phyloP scores from a whole-genome alignment of 208 protist genomes.

The Acanthamoeba sp. region DNA sequence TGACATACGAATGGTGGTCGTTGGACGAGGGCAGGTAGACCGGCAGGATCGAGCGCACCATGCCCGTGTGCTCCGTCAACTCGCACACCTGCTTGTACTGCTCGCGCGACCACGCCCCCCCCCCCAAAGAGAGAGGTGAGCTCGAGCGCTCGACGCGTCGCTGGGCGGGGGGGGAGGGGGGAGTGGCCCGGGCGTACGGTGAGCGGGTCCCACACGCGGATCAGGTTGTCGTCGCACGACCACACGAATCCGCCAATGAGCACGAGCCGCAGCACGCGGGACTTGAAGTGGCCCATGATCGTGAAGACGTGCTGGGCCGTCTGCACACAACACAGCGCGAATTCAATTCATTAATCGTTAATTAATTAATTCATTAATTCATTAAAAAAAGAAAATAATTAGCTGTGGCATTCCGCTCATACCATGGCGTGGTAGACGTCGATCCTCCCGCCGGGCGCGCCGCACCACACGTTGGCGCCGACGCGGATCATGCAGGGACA shows the following conservation, averaged over 20 bases:
- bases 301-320: constrained; percentile 3
- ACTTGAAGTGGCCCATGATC: not conserved
- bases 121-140: not conserved
- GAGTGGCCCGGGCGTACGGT: not conserved
- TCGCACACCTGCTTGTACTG: not conserved
- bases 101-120: no score
- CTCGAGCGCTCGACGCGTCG: not conserved
- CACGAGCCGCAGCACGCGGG: not conserved
- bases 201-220: constrained; percentile 23
- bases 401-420: no score
- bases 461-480: constrained; percentile 7
- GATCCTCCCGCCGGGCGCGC: not conserved
- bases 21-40: not conserved
- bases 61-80: not conserved
- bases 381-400: not conserved
- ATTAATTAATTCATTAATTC: not conserved
- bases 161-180: no score
- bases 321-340: not conserved
- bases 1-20: not conserved
- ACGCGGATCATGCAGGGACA: constrained; percentile 15
- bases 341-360: not conserved
- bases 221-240: constrained; percentile 15
- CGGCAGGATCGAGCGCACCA: constrained; percentile 12
- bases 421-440: constrained; percentile 49
- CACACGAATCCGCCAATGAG: constrained; percentile 10